A percentile compares a stretch with the other conserved stretches of the same genome.
phyloP scores from a whole-genome alignment of 163 green algal species.

The Dunaliella salina region DNA sequence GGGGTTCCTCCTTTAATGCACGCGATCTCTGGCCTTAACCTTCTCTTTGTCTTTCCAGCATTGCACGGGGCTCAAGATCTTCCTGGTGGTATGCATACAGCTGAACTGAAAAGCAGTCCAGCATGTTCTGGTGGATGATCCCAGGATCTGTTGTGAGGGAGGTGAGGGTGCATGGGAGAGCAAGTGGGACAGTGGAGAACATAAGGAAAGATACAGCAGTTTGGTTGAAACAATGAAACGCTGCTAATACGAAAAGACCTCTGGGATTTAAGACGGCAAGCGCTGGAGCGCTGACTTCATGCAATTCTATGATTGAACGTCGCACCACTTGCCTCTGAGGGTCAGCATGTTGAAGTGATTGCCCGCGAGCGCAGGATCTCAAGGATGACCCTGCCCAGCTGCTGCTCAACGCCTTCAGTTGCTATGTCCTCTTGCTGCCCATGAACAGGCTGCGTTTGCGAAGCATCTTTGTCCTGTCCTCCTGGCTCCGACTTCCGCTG shows the following conservation, averaged over 20 bases:
- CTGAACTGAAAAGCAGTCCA: too few species aligned
- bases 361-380: not conserved
- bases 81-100: too few species aligned
- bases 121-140: too few species aligned
- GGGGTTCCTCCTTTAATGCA: too few species aligned
- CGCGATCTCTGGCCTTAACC: too few species aligned
- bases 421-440: not conserved
- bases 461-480: not conserved
- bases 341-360: not conserved
- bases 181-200: too few species aligned
- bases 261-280: not conserved
- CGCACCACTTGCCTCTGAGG: not conserved
- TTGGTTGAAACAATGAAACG: not conserved
- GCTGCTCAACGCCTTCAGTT: not conserved
- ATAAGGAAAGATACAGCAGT: too few species aligned
- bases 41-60: too few species aligned
- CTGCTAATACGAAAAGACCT: not conserved
- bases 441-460: not conserved
- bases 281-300: not conserved
- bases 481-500: not conserved
- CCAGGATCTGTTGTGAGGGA: too few species aligned
- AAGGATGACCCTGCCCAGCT: not conserved
- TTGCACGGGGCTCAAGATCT: too few species aligned
- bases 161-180: too few species aligned
- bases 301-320: not conserved